These are phyloP conservation scores for Claviceps lovelessii DNA, from an alignment of 2,329 filamentous ascomycete species.

Conservation along the genomic window DNA sequence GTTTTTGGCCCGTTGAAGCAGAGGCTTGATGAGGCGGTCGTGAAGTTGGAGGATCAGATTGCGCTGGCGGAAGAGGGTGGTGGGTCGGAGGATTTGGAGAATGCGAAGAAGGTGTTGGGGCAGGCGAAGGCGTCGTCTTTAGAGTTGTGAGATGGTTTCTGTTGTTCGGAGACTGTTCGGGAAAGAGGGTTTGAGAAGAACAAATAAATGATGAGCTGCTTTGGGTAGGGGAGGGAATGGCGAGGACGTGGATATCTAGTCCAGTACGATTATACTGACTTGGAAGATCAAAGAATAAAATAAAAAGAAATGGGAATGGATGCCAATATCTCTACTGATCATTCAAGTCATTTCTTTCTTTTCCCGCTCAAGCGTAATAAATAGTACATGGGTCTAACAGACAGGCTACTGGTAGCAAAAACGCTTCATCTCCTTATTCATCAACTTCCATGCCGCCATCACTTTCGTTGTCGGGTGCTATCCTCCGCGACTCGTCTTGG, in stretches of 20 bases:
- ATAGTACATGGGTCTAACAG: background rate
- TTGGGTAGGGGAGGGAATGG: too few relatives aligned
- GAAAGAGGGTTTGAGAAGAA: background rate
- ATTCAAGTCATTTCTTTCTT: background rate
- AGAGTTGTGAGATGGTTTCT: background rate
- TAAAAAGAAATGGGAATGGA: background rate
- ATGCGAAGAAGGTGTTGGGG: conserved; percentile 39
- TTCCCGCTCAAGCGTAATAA: background rate
- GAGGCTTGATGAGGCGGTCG: conserved; percentile 57
- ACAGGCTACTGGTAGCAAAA: background rate
- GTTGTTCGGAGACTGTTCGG: background rate
- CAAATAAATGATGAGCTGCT: background rate
- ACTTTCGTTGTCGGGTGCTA: conserved; percentile 25
- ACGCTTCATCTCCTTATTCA: conserved; percentile 16
- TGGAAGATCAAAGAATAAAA: background rate
- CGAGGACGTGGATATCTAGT: background rate
- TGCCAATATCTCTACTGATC: background rate
- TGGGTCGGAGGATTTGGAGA: conserved; percentile 30
- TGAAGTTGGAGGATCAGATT: conserved; percentile 62
- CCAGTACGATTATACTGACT: background rate
- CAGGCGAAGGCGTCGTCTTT: conserved; percentile 27
- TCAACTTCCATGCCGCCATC: conserved; percentile 45
- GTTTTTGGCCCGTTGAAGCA: conserved; percentile 59
- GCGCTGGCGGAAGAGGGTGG: conserved; percentile 35
- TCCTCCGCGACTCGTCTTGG: conserved; percentile 15